Percentiles rank a stretch among this genome's conserved stretches.
These are phyloP conservation scores for Ophiostoma novo-ulmi DNA, from an alignment of 2,329 filamentous ascomycete species.

Conservation along the genomic window DNA sequence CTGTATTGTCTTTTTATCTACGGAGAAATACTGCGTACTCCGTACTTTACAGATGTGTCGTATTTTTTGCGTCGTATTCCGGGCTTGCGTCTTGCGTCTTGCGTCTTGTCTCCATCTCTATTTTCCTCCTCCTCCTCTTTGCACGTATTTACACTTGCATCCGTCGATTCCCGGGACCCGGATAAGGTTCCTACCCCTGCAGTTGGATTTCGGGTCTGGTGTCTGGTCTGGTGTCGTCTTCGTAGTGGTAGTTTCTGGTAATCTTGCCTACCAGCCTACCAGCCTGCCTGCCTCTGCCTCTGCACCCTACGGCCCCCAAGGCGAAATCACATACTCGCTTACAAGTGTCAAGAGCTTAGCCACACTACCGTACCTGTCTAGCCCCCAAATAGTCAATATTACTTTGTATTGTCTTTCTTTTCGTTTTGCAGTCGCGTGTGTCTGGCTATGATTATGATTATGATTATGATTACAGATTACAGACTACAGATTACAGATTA, in stretches of 20 bases:
- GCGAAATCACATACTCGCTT: neutral
- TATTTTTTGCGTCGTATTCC: neutral
- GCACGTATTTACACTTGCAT: constrained; percentile 2
- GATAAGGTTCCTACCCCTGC: constrained; percentile 8
- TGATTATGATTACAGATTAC: too few relatives aligned
- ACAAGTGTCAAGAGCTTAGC: neutral
- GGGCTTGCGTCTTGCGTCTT: neutral
- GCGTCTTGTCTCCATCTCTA: neutral
- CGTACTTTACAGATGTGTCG: neutral
- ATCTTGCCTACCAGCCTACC: too few relatives aligned
- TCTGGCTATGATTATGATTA: too few relatives aligned
- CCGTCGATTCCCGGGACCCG: neutral
- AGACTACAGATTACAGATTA: neutral
- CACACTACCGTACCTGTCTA: neutral
- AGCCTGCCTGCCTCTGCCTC: too few relatives aligned
- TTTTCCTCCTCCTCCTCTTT: neutral
- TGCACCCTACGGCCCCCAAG: neutral
- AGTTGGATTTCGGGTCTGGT: neutral
- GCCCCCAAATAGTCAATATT: neutral
- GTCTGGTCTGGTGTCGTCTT: neutral
- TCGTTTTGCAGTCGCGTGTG: too few relatives aligned
- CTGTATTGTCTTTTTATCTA: neutral
- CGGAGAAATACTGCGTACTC: neutral
- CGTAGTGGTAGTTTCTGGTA: neutral
- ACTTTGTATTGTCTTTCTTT: neutral